Conservation (phyloP, 257 asterid genomes). For the Capsicum baccatum region DNA sequence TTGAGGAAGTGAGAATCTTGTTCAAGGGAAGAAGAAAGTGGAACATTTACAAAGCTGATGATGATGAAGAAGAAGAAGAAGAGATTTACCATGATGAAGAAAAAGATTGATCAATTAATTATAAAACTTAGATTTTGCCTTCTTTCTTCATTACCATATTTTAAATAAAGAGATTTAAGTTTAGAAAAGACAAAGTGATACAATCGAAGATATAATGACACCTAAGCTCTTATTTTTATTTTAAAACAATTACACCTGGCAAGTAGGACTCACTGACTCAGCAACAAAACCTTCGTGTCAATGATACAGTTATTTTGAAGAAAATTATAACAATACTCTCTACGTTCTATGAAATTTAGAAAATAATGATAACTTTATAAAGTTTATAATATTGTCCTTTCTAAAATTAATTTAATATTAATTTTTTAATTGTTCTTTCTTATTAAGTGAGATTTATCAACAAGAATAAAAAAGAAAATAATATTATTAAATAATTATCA, state of each 20-base stretch:
- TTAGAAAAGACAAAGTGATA: background rate
- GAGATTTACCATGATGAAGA: slow-evolving; percentile 22
- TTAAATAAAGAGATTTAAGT: too few species aligned
- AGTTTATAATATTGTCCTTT: too few species aligned
- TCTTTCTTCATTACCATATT: too few species aligned
- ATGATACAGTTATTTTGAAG: too few species aligned
- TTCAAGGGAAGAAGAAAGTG: slow-evolving; percentile 33
- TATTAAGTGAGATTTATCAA: too few species aligned
- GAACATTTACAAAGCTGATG: background rate
- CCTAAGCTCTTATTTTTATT: background rate
- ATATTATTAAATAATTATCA: too few species aligned
- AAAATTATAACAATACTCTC: too few species aligned
- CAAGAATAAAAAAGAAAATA: too few species aligned
- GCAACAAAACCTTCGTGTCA: background rate
- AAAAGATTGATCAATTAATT: background rate
- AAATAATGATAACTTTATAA: too few species aligned
- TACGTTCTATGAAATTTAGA: too few species aligned
- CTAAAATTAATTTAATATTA: too few species aligned
- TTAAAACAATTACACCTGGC: background rate
- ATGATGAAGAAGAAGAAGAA: background rate
- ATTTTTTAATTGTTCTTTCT: too few species aligned
- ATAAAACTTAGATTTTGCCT: background rate
- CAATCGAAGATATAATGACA: background rate
- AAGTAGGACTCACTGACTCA: background rate
- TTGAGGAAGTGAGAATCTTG: slow-evolving; percentile 45